Base-by-base conservation (phyloP, 2,329 filamentous ascomycete genomes). In the Penicillium sp. region DNA sequence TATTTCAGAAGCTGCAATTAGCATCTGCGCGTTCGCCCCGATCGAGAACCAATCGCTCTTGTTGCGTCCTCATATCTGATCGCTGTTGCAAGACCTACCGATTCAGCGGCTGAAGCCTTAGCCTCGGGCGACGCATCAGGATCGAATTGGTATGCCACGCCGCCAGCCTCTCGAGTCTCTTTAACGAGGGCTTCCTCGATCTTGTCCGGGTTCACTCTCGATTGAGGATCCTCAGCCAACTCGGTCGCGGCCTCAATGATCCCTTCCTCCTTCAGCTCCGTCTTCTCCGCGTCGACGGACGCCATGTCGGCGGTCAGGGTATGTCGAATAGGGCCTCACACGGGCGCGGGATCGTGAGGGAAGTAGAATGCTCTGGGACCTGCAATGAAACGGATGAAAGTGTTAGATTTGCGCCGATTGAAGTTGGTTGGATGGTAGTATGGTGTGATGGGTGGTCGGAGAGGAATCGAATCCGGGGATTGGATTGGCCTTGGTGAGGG, bases 141-240 rank as follows among this genome's bases (percentile, higher is more conserved):
- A 74, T 99, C 86, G 80, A 98, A 99, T 65, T 89, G 86, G 75
- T 91, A 95, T 66, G 92, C 93, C 33, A 89, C 81, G 26, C 90
- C 87, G 45, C 95, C 95, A 13, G 90, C 91, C 71, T 90, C 89
- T 72, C 85, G 87, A 68, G 91, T 92, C 76, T 96, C 89, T 58
- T 91, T 83, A 28, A 96, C 84, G 53, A 97, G 85, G 70, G 86
- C 86, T 68, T 86, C 84, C 79, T 96, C 86, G 35, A 91, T 91
- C 66, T 89, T 88, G 44, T 90, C 86, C 51, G 91, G 83, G 0
- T 87, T 86, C 66, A 93, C 85, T 49, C 79, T 80, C 74, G 84
- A 90, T 69, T 91, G 79, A 38, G 91, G 88, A 75, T 96, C 85
- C 37, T 72, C 65, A 8, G 69, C 57, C 38, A 76, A 68, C 35